Evolutionary conservation across 2,329 filamentous ascomycete species (phyloP), one percentile per base, ranked within the genome.

Genomic region (Fusarium brachygibbosum): DNA sequence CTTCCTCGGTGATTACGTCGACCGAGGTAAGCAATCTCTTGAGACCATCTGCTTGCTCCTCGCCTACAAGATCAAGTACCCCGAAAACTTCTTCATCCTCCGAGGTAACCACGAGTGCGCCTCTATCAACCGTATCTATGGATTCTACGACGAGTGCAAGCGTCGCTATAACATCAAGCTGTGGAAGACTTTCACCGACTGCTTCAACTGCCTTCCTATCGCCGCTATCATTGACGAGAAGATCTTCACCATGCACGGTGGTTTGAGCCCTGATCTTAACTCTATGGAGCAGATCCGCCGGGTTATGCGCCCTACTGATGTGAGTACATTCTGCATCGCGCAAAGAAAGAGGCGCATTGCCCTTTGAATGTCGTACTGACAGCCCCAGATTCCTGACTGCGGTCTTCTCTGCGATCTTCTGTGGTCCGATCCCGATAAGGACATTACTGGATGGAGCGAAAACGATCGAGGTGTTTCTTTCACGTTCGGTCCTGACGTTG

Each of bases 101-200:
- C 93, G 96, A 74, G 96, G 96, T 70, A 99, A 99, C 86, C 96
- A 99, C 86, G 96, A 99, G 83, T 98, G 96, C 84, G 96, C 96
- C 63, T 97, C 93, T 54, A 97, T 99, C 86, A 99, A 97, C 86
- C 93, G 96, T 79, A 97, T 98, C 82, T 99, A 99, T 81, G 96
- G 96, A 64, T 99, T 99, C 86, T 99, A 99, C 86, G 96, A 99
- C 79, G 95, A 99, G 83, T 99, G 95, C 90, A 99, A 99, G 87
- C 91, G 96, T 79, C 89, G 95, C 75, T 98, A 97, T 86, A 99
- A 98, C 84, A 97, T 98, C 86, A 98, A 98, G 88, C 88, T 98
- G 66, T 98, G 95, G 95, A 99, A 99, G 88, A 98, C 95, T 2
- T 98, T 99, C 80, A 98, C 94, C 69, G 95, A 99, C 81, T 98